Evolutionary conservation across 257 asterid genomes (phyloP).

Genomic region (Solanum piurae): DNA sequence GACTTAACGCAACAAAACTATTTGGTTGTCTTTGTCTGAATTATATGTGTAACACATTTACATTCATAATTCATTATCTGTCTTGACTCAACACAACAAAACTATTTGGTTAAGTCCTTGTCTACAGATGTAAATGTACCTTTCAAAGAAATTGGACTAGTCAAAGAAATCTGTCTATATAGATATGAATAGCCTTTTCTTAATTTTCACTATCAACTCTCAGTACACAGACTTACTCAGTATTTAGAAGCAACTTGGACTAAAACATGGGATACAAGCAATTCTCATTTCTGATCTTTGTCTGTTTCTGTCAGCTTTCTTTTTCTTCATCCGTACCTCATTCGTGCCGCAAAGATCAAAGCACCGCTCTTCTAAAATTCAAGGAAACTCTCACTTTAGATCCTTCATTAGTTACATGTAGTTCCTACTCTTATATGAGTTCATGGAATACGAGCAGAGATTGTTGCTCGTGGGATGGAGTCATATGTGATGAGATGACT

Average conservation of each 20-base stretch:
- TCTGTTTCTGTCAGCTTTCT: neutral
- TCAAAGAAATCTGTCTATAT: no score
- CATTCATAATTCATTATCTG: neutral
- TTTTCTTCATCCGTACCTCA: slow-evolving; percentile 1
- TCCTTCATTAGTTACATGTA: neutral
- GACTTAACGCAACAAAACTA: neutral
- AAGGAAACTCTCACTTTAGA: neutral
- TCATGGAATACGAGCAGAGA: slow-evolving; percentile 14
- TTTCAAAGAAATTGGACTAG: no score
- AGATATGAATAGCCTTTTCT: neutral
- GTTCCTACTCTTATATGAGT: neutral
- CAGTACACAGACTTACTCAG: neutral
- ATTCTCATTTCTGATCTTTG: neutral
- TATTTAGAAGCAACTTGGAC: neutral
- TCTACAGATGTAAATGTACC: neutral
- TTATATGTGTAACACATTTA: neutral
- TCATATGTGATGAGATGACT: neutral
- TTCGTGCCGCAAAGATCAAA: neutral
- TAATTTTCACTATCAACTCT: neutral
- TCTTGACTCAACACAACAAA: neutral
- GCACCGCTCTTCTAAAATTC: neutral
- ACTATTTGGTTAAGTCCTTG: neutral
- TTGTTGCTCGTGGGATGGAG: slow-evolving; percentile 17
- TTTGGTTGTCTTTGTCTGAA: neutral
- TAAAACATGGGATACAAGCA: neutral